phyloP scores from a whole-genome alignment of 768 basidiomycete genomes.

The Pleurotus sapidus region DNA sequence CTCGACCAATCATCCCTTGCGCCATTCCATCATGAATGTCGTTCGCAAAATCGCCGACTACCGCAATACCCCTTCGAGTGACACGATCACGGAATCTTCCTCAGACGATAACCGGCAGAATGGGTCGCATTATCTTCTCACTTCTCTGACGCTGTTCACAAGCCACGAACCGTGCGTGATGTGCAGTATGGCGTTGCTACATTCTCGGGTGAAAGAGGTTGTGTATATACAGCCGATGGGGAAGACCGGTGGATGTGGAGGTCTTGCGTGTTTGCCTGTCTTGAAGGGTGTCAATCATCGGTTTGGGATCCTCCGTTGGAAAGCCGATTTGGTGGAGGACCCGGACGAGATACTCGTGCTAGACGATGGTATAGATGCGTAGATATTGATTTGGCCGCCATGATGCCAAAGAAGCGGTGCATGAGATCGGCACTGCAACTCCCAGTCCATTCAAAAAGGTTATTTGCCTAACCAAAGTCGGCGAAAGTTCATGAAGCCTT shows the following conservation, averaged over 20 bases:
- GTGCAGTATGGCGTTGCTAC: conserved; percentile 95
- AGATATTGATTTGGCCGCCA: neutral
- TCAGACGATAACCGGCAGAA: conserved; percentile 32
- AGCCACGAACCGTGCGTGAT: conserved; percentile 98
- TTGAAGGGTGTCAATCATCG: conserved; percentile 90
- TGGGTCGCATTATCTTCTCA: conserved; percentile 85
- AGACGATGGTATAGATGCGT: conserved; percentile 9
- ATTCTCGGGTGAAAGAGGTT: conserved; percentile 90
- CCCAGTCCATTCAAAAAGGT: too few relatives aligned
- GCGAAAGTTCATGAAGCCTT: too few relatives aligned
- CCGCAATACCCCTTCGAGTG: conserved; percentile 27
- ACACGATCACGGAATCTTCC: conserved; percentile 3
- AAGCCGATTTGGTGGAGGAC: conserved; percentile 14
- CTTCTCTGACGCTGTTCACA: conserved; percentile 77
- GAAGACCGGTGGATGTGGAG: conserved; percentile 85
- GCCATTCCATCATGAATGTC: conserved; percentile 81
- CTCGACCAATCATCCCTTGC: conserved; percentile 71
- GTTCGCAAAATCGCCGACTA: conserved; percentile 65
- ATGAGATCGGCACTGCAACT: too few relatives aligned
- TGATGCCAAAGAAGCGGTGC: too few relatives aligned
- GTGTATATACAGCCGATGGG: conserved; percentile 72
- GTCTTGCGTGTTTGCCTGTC: conserved; percentile 69
- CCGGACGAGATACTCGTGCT: neutral
- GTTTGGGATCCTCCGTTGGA: conserved; percentile 74
- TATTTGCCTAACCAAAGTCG: too few relatives aligned